Evolutionary conservation across 1,284 basidiomycete genomes (phyloP).

Genomic region (Sporisorium exsertum): DNA sequence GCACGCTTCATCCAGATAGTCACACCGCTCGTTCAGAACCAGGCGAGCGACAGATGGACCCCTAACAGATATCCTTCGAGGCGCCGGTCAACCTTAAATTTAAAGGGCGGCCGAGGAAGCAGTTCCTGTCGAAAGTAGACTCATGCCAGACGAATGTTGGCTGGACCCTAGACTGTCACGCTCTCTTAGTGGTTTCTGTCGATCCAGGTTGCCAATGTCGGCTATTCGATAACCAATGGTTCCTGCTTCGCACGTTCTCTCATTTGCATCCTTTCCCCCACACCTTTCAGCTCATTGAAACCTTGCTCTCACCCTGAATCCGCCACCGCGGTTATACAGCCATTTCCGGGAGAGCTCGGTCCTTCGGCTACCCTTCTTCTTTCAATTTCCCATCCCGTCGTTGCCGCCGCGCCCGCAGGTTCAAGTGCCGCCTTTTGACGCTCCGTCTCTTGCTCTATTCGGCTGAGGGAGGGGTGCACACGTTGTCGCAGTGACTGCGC

Average conservation of each 20-base stretch:
- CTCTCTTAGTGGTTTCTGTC: background rate
- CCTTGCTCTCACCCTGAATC: background rate
- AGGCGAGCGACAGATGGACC: background rate
- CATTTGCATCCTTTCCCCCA: background rate
- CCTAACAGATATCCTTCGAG: background rate
- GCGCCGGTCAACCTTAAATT: background rate
- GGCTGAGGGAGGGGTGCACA: conserved; percentile 1
- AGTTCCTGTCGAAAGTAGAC: background rate
- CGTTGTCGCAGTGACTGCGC: conserved; percentile 24
- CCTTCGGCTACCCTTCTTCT: background rate
- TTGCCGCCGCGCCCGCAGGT: conserved; percentile 3
- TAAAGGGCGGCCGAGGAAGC: background rate
- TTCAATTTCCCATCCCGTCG: background rate
- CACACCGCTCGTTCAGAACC: background rate
- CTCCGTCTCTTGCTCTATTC: background rate
- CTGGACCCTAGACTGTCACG: background rate
- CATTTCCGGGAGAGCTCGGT: background rate
- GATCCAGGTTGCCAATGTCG: background rate
- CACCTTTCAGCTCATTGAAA: background rate
- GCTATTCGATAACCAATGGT: conserved; percentile 1
- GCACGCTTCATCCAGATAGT: background rate
- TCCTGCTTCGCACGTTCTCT: conserved; percentile 28
- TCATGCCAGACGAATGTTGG: too few relatives aligned
- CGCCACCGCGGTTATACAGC: background rate
- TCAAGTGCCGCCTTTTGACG: background rate